These are phyloP conservation scores for Ogataea sp. DNA, from an alignment of 805 yeast genomes.

Conservation along the genomic window DNA sequence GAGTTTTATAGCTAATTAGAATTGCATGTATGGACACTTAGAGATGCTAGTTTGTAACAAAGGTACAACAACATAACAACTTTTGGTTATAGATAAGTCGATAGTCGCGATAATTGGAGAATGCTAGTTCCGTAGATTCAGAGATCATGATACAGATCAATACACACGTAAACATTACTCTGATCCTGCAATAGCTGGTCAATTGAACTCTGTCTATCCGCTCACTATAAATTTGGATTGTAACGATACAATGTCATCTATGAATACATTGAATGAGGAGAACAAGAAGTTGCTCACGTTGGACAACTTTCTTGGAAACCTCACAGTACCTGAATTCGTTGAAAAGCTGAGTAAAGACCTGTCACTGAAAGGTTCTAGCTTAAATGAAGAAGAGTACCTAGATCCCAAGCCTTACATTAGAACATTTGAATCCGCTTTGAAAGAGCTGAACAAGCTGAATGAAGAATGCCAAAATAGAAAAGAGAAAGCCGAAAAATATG, in stretches of 20 bases:
- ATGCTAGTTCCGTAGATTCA: too few relatives aligned
- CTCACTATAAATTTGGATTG: too few relatives aligned
- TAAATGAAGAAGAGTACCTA: conserved; percentile 43
- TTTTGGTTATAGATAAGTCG: too few relatives aligned
- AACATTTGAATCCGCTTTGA: conserved; percentile 79
- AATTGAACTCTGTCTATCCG: too few relatives aligned
- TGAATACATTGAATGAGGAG: conserved; percentile 44
- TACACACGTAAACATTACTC: too few relatives aligned
- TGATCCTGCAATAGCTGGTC: too few relatives aligned
- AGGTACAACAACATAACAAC: too few relatives aligned
- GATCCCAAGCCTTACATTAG: conserved; percentile 95
- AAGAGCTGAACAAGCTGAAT: conserved; percentile 56
- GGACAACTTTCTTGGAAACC: conserved; percentile 58
- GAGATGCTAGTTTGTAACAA: too few relatives aligned
- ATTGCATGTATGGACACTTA: too few relatives aligned
- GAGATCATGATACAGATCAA: too few relatives aligned
- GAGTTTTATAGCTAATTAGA: too few relatives aligned
- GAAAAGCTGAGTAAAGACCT: conserved; percentile 72
- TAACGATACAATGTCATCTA: conserved; percentile 16
- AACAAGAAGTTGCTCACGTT: conserved; percentile 46
- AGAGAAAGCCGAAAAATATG: conserved; percentile 44
- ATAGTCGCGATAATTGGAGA: too few relatives aligned
- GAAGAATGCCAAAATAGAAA: conserved; percentile 47
- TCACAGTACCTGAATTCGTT: conserved; percentile 71
- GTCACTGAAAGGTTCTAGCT: conserved; percentile 40